Conservation (phyloP, 768 basidiomycete genomes). For the Leccinum subtestaceum region DNA sequence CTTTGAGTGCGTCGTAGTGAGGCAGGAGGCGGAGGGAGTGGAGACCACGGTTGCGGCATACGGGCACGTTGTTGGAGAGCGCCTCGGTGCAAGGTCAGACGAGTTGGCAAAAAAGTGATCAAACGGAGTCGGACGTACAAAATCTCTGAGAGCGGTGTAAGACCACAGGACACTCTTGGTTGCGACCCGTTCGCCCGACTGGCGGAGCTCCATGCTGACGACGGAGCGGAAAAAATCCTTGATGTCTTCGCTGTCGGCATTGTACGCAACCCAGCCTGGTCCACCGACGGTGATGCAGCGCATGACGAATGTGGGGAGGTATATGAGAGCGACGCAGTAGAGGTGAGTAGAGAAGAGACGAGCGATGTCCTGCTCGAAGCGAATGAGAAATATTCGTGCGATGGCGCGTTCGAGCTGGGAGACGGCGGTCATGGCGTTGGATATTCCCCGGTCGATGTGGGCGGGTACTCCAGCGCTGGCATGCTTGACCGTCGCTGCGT, state of each 20-base stretch:
- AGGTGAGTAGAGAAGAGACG: conserved; percentile 71
- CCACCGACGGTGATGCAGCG: conserved; percentile 59
- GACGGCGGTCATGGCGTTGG: conserved; percentile 57
- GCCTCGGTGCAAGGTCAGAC: conserved; percentile 40
- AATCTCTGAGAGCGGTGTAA: conserved; percentile 73
- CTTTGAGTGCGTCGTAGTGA: conserved; percentile 54
- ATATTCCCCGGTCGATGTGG: conserved; percentile 53
- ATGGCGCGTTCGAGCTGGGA: conserved; percentile 68
- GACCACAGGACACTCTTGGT: conserved; percentile 81
- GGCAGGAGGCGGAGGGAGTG: conserved; percentile 68
- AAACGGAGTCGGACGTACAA: conserved; percentile 45
- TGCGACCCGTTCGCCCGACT: conserved; percentile 74
- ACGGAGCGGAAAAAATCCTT: conserved; percentile 71
- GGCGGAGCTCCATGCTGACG: conserved; percentile 74
- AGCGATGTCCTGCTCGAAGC: conserved; percentile 73
- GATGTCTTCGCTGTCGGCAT: conserved; percentile 65
- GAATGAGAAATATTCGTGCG: conserved; percentile 61
- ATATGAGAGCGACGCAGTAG: conserved; percentile 59
- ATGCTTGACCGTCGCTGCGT: neutral
- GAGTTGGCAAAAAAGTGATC: neutral
- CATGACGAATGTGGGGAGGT: conserved; percentile 67
- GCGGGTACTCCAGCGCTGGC: conserved; percentile 32
- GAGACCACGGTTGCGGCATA: conserved; percentile 63
- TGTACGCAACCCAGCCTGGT: conserved; percentile 66
- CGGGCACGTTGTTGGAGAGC: conserved; percentile 63